Evolutionary conservation across 352 stramenopile species (phyloP).

Genomic region (Globisporangium ultimum): DNA sequence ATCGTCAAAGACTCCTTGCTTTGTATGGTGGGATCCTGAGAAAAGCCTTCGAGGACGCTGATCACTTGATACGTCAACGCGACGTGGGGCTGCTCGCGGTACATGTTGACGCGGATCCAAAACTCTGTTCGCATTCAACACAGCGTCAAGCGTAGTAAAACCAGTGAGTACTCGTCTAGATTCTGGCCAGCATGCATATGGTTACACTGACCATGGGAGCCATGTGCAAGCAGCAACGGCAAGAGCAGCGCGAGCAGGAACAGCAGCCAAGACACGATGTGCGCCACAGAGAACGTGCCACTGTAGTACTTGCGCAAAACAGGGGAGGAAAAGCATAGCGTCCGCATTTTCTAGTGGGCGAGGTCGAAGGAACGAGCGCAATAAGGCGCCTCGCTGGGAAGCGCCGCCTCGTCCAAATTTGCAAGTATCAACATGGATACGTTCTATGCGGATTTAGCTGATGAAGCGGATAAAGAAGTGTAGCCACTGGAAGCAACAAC

Average conservation of each 20-base stretch:
- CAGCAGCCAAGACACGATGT: slow-evolving; percentile 40
- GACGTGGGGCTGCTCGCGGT: slow-evolving; percentile 59
- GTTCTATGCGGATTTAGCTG: too few relatives aligned
- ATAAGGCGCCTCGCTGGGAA: too few relatives aligned
- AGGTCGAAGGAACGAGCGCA: too few relatives aligned
- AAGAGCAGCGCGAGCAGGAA: slow-evolving; percentile 37
- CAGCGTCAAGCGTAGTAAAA: slow-evolving; percentile 4
- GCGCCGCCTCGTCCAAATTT: too few relatives aligned
- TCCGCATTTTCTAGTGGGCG: slow-evolving; percentile 26
- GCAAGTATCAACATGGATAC: too few relatives aligned
- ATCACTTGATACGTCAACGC: slow-evolving; percentile 60
- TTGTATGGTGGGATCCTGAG: slow-evolving; percentile 10
- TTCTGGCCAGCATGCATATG: slow-evolving; percentile 6
- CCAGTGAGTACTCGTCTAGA: neutral
- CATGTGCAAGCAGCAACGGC: slow-evolving; percentile 56
- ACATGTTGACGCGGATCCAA: slow-evolving; percentile 52
- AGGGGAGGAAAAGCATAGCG: slow-evolving; percentile 39
- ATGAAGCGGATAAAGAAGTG: too few relatives aligned
- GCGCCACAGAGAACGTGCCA: slow-evolving; percentile 42
- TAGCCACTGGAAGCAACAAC: too few relatives aligned
- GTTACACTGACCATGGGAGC: slow-evolving; percentile 32
- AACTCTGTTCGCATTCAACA: slow-evolving; percentile 33
- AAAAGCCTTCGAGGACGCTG: slow-evolving; percentile 49
- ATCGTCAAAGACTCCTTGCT: slow-evolving; percentile 22
- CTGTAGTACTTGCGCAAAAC: slow-evolving; percentile 65